Conservation (phyloP, 1,139 yeast species). For the Meyerozyma athensensis region DNA sequence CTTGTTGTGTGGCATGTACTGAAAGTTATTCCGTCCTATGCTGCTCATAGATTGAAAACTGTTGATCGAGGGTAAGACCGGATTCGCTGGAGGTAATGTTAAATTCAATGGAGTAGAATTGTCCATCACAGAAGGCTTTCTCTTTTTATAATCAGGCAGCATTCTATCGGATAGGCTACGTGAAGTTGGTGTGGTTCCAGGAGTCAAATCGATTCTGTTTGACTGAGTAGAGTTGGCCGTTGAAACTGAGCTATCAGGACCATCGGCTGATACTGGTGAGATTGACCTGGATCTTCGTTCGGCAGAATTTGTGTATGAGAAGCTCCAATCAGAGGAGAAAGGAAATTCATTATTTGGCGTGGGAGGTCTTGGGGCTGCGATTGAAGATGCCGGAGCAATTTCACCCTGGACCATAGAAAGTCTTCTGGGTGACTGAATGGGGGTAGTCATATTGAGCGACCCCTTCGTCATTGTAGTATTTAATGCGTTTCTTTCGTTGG, state of each 20-base stretch:
- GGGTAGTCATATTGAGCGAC: conserved; percentile 2
- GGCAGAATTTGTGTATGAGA: conserved; percentile 6
- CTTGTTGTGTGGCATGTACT: conserved; percentile 50
- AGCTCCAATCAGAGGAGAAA: conserved; percentile 15
- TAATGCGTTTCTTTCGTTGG: conserved; percentile 41
- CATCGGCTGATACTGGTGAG: conserved; percentile 18
- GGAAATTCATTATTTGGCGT: neutral
- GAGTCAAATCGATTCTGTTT: conserved; percentile 7
- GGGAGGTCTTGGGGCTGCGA: conserved; percentile 3
- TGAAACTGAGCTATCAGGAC: neutral
- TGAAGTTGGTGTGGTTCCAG: conserved; percentile 5
- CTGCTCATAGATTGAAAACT: conserved; percentile 18
- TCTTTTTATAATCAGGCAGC: neutral
- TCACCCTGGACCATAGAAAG: conserved; percentile 1
- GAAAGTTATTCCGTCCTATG: conserved; percentile 21
- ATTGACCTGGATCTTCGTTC: conserved; percentile 18
- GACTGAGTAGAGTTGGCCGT: conserved; percentile 7
- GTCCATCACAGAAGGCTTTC: neutral
- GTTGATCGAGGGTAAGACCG: conserved; percentile 28
- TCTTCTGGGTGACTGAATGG: conserved; percentile 2
- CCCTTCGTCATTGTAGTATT: conserved; percentile 9
- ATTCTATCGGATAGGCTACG: conserved; percentile 4
- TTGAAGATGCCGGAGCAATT: neutral
- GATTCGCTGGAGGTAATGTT: conserved; percentile 33
- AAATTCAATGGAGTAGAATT: conserved; percentile 6